Evolutionary conservation across 1,284 basidiomycete species (phyloP), one percentile per base, ranked within the genome.

Genomic region (Fistulinella cinereoalba): DNA sequence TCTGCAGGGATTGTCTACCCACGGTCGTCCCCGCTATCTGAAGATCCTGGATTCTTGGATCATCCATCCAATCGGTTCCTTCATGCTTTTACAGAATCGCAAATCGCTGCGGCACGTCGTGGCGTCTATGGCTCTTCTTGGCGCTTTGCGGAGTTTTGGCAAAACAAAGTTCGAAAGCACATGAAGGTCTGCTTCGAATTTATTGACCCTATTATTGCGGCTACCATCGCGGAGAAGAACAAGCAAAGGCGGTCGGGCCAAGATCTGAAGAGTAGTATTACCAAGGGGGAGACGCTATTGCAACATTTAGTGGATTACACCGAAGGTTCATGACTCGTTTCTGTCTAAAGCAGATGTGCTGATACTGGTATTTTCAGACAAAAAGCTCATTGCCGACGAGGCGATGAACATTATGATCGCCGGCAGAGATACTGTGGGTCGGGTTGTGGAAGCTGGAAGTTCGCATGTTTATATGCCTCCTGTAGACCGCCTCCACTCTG

Each of bases 321-420:
- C 1, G 53, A 67, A 38, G 66, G 64, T 65, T 15, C 15, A 31
- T 34, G 39, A 41, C 46, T 33, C 33, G 7, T 33, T 8, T n/a
- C 6, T 39, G 12, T 19, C 4, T 3, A 25, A 29, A 15, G 16
- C 24, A 25, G 39, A 24, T 16, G n/a, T n/a, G 11, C 23, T 37
- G 43, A 37, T 38, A 18, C 37, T 47, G 32, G 56, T 37, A 22
- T 12, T 28, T 8, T 41, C 23, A 74, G 68, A 71, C 50, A 53
- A 56, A 13, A 54, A 44, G 2, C 42, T 69, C 0, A 57, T 72
- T 22, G 66, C 60, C 34, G 73, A 75, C 40, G 73, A 74, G 50
- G 60, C 53, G 0, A 36, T 74, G 22, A 76, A 72, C 46, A 71
- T 71, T 41, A 39, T 71, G 57, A 59, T 73, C 23, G 72, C 73